phyloP scores from a whole-genome alignment of 2,329 filamentous ascomycete species.

The Colletotrichum liaoningense region DNA sequence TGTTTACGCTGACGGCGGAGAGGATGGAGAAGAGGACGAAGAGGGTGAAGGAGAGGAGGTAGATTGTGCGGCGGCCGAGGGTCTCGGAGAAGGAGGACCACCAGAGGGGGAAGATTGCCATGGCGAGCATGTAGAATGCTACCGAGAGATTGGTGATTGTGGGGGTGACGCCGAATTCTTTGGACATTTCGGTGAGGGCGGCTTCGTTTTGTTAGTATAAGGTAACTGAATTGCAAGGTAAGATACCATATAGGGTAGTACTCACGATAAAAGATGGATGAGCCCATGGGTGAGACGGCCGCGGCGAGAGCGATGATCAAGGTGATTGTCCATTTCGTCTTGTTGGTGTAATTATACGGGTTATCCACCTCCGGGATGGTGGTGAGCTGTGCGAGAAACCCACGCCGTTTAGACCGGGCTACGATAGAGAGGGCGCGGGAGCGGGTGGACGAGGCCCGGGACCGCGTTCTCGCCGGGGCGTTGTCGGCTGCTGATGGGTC shows the following conservation, averaged over 20 bases:
- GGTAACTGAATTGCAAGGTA: no score
- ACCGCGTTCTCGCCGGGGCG: constrained; percentile 38
- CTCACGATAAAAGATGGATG: constrained; percentile 84
- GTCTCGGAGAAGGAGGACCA: constrained; percentile 86
- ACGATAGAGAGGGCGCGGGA: constrained; percentile 54
- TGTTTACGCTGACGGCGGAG: constrained; percentile 75
- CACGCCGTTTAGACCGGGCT: constrained; percentile 67
- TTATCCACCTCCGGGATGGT: constrained; percentile 83
- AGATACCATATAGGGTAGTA: no score
- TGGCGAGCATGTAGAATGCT: constrained; percentile 83
- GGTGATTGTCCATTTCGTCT: constrained; percentile 88
- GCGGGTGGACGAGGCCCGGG: constrained; percentile 51
- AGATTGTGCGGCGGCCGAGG: constrained; percentile 80
- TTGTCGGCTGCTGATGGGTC: constrained; percentile 17
- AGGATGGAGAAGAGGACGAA: constrained; percentile 79
- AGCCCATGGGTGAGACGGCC: constrained; percentile 84
- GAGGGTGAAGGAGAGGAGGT: constrained; percentile 78
- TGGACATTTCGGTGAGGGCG: constrained; percentile 72
- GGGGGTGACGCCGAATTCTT: constrained; percentile 69
- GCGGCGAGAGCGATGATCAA: constrained; percentile 81
- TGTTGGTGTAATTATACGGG: constrained; percentile 77
- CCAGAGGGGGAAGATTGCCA: constrained; percentile 89
- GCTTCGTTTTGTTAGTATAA: constrained; percentile 57
- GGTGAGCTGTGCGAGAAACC: constrained; percentile 77
- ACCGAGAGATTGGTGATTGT: constrained; percentile 81